Base-by-base conservation (phyloP, 1,284 basidiomycete genomes). In the Heterobasidion parviporum region DNA sequence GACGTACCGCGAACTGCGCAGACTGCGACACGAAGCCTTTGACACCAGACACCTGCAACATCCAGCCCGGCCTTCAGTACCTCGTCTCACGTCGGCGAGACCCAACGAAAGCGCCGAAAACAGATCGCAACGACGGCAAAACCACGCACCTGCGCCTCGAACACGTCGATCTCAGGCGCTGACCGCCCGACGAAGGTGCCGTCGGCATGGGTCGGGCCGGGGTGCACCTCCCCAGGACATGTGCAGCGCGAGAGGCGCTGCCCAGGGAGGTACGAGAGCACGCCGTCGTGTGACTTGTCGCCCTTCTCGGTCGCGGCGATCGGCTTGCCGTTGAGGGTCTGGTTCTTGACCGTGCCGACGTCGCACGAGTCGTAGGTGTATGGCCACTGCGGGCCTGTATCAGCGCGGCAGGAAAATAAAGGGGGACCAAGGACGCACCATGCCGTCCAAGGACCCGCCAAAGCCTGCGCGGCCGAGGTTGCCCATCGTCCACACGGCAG, bases 381-480 rank as follows among this genome's bases (percentile, higher is more conserved):
- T 14, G 78, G 79, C 69, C 79, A 80, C 74, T 72, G 54, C 36
- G 18, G 9, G 9, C 2, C 41, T 6, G 48, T 16, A 5, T 26
- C 26, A 26, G 50, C 36, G 41, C 35, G 6, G 14, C 50, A 16
- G 8, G 32, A 33, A 20, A 9, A 8, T 3, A 4, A 36, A 6
- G 56, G 41, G 35, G 38, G 38, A 41, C 3, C 8, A 32, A n/a
- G 50, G 46, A 60, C 69, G 46, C 36, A 71, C 71, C 69, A 74
- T 73, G 35, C 80, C 82, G 41, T 84, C 78, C 15, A 79, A 74
- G 15, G 77, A 76, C 0, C 80, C 80, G 56, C 82, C 82, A 65
- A 81, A 82, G 2, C 81, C 82, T 2, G 82, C 78, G 26, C 82
- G 72, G 4, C 80, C 79, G 2, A 79, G 66, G 55, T 80, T 80